Conservation (phyloP, 495 filamentous ascomycete genomes). For the Saxispiralis lemnorum region DNA sequence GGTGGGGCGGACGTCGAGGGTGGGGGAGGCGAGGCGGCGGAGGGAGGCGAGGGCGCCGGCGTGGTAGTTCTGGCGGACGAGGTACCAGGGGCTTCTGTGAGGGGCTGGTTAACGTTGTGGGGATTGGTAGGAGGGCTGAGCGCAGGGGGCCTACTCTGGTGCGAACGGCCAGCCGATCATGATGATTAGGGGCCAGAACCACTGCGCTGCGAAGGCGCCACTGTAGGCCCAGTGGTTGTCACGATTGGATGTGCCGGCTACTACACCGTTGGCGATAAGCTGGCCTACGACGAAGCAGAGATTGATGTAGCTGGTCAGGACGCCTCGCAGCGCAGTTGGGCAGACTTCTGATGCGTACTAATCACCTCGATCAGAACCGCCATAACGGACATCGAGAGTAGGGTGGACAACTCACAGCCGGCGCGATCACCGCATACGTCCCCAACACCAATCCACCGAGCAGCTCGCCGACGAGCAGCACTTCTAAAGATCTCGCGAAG, state of each 20-base stretch:
- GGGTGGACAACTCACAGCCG: constrained; percentile 4
- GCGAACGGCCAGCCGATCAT: constrained; percentile 21
- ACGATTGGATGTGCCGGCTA: constrained; percentile 19
- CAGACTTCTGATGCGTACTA: constrained; percentile 23
- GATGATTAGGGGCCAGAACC: constrained; percentile 26
- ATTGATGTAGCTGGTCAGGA: constrained; percentile 27
- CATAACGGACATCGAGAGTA: too few relatives aligned
- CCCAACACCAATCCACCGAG: constrained; percentile 22
- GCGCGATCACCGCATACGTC: constrained; percentile 21
- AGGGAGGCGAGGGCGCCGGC: constrained; percentile 23
- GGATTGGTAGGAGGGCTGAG: neutral
- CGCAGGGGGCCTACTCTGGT: constrained; percentile 19
- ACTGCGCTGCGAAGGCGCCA: constrained; percentile 18
- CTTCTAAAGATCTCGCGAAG: constrained; percentile 27
- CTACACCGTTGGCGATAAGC: constrained; percentile 33
- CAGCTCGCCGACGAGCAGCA: constrained; percentile 24
- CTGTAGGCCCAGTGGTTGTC: constrained; percentile 23
- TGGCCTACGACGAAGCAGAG: constrained; percentile 36
- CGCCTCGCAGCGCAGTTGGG: constrained; percentile 13
- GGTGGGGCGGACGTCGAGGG: constrained; percentile 23
- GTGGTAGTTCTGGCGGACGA: constrained; percentile 21
- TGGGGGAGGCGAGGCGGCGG: constrained; percentile 18
- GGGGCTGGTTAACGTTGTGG: neutral
- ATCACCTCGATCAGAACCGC: too few relatives aligned
- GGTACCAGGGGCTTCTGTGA: constrained; percentile 20